Evolutionary conservation across 805 yeast genomes (phyloP).

Genomic region (Trichomonascus vanleenenianus): DNA sequence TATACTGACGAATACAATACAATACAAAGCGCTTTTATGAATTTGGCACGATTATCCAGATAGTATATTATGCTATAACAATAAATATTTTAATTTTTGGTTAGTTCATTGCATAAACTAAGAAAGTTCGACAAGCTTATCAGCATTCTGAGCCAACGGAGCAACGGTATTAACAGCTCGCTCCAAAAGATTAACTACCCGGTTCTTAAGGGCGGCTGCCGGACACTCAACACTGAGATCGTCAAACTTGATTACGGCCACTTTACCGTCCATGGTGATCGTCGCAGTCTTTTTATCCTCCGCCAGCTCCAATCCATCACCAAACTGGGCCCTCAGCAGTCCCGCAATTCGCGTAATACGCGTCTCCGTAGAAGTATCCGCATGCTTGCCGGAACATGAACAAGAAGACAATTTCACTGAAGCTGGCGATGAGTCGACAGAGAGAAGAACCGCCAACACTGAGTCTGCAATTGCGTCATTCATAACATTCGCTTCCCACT

Average conservation of each 20-base stretch:
- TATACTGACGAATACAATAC: too few species aligned
- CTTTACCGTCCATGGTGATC: constrained; percentile 66
- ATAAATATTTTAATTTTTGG: neutral
- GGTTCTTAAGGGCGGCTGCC: constrained; percentile 67
- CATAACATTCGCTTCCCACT: constrained; percentile 85
- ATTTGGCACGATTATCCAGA: too few species aligned
- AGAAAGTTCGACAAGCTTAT: neutral
- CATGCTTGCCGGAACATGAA: constrained; percentile 32
- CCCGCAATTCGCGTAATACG: constrained; percentile 45
- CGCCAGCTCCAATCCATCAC: constrained; percentile 48
- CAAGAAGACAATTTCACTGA: constrained; percentile 83
- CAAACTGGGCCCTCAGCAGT: constrained; percentile 79
- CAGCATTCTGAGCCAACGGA: constrained; percentile 40
- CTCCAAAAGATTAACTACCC: constrained; percentile 72
- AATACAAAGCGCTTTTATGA: too few species aligned
- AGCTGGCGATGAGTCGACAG: constrained; percentile 92
- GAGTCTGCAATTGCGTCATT: constrained; percentile 94
- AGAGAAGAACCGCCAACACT: constrained; percentile 78
- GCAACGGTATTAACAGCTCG: constrained; percentile 78
- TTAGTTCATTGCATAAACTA: neutral
- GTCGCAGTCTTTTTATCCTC: constrained; percentile 39
- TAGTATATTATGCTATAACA: too few species aligned
- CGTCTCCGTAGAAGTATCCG: constrained; percentile 27
- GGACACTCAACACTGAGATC: constrained; percentile 63
- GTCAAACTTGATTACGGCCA: constrained; percentile 59